These are phyloP conservation scores for Boechera retrofracta DNA, from an alignment of 345 rosid genomes.

Conservation along the genomic window DNA sequence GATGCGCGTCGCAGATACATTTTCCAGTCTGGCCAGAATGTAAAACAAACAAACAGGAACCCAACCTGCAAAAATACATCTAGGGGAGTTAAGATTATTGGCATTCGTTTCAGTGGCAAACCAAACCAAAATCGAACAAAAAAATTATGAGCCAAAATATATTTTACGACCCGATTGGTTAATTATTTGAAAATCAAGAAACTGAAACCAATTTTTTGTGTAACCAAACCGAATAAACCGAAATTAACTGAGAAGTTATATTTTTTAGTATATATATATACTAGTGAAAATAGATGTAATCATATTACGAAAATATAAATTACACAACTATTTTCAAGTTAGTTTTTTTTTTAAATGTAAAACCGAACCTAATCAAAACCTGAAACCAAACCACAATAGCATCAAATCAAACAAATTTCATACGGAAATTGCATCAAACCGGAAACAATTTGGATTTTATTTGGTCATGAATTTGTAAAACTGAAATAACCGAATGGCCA, in stretches of 20 bases:
- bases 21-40: slow-evolving; percentile 10
- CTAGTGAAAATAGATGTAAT: background rate
- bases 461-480: background rate
- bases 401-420: background rate
- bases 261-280: background rate
- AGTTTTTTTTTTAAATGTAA: background rate
- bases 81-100: background rate
- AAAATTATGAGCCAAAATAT: too few species aligned
- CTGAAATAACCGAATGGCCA: background rate
- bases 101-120: background rate
- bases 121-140: background rate
- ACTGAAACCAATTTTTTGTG: background rate
- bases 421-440: too few species aligned
- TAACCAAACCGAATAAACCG: background rate
- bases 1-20: background rate
- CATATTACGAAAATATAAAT: background rate
- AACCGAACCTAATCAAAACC: background rate
- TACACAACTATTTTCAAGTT: background rate
- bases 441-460: background rate
- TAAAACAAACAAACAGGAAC: slow-evolving; percentile 6
- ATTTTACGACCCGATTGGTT: background rate
- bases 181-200: background rate
- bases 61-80: slow-evolving; percentile 17
- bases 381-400: background rate
- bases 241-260: background rate